Base-by-base conservation (phyloP, 2,329 filamentous ascomycete genomes). In the Pseudopyricularia javanii region DNA sequence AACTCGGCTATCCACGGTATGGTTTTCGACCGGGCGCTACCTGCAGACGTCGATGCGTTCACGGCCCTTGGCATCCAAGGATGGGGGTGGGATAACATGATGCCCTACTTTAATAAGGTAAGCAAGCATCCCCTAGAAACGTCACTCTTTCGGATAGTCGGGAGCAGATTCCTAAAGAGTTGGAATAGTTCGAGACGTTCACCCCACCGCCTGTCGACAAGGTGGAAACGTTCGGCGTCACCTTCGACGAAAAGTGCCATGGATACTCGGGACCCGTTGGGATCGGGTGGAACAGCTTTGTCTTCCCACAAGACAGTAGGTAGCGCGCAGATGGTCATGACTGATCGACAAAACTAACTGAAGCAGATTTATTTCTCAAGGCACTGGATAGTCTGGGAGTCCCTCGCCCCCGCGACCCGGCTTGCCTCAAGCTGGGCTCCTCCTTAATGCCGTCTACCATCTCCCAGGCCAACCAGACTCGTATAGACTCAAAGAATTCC, bases 1-100 rank as follows among this genome's bases (percentile, higher is more conserved):
- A 80, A 81, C 4, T 75, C 71, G 14, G 73, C 74, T 2, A 70
- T 82, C 53, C 82, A 82, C 57, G 76, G 74, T 55, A 76, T 79
- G 74, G 73, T 77, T 49, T 50, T 37, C 15, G 74, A 68, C 20
- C 66, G 64, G 34, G 64, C 58, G 22, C 9, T n/a, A 66, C 66
- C 33, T 12, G 33, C 33, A 37, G 75, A 79, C 47, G 73, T 76
- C 45, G 71, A 82, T 62, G 69, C 69, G 0, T 83, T 78, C 79
- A 74, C 72, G 45, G 60, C 66, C 22, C 62, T 83, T 4, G 79
- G 79, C 0, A 82, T 80, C 56, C 54, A 57, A 2, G 78, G 76
- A 3, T 83, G 79, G 79, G 68, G 70, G 0, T 83, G 76, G 64
- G 73, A 58, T 0, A 52, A 52, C 0, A 14, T 61, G 2, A 48